phyloP scores from a whole-genome alignment of 768 basidiomycete genomes.

The Russula abietina region DNA sequence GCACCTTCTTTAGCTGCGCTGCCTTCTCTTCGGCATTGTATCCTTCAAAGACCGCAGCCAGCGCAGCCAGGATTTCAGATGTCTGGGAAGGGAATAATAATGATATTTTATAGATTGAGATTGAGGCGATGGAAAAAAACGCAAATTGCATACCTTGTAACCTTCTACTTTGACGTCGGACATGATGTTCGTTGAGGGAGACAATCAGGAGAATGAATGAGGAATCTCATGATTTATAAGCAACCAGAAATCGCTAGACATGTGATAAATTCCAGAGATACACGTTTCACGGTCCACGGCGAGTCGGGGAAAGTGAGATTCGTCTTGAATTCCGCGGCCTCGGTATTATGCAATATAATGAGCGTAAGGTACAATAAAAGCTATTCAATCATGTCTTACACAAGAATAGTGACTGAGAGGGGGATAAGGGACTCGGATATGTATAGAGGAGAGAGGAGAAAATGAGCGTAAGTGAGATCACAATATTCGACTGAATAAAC shows the following conservation, averaged over 20 bases:
- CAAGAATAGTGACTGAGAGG: slow-evolving; percentile 3
- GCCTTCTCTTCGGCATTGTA: slow-evolving; percentile 59
- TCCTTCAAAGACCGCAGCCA: slow-evolving; percentile 47
- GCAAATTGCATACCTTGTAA: slow-evolving; percentile 12
- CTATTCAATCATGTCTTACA: background rate
- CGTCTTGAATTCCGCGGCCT: background rate
- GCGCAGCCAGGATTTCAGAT: slow-evolving; percentile 55
- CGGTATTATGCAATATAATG: slow-evolving; percentile 9
- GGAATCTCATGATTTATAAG: background rate
- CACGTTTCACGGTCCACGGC: no score
- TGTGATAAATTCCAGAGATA: no score
- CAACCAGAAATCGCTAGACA: background rate
- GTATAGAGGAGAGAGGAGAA: background rate
- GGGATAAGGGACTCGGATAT: background rate
- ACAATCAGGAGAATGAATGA: background rate
- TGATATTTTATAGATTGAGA: no score
- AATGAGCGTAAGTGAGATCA: slow-evolving; percentile 30
- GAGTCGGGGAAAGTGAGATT: background rate
- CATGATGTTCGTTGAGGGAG: slow-evolving; percentile 13
- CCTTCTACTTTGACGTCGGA: slow-evolving; percentile 25
- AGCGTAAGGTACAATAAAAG: background rate
- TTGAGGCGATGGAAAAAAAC: background rate
- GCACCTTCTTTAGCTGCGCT: slow-evolving; percentile 69
- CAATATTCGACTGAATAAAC: slow-evolving; percentile 74
- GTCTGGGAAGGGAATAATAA: slow-evolving; percentile 37